These are phyloP conservation scores for Pichia rugopelliculosa DNA, from an alignment of 805 yeast genomes.

Conservation along the genomic window DNA sequence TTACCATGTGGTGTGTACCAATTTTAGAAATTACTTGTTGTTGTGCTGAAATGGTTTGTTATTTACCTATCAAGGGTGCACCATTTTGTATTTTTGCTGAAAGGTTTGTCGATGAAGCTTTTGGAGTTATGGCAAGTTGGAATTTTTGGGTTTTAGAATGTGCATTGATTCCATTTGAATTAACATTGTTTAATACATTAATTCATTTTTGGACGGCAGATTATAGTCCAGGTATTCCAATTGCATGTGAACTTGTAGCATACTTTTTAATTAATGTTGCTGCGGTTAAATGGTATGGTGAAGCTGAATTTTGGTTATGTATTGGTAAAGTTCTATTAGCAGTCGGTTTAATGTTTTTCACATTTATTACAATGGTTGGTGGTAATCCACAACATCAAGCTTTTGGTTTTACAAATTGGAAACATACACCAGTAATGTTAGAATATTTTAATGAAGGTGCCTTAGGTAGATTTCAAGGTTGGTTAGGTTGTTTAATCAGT, in stretches of 20 bases:
- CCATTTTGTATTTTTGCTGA: slow-evolving; percentile 41
- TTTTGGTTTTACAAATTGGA: slow-evolving; percentile 49
- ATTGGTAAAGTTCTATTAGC: slow-evolving; percentile 43
- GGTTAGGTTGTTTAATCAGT: slow-evolving; percentile 48
- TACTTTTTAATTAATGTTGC: slow-evolving; percentile 38
- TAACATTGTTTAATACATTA: slow-evolving; percentile 45
- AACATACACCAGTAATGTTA: slow-evolving; percentile 16
- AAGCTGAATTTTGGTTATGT: slow-evolving; percentile 40
- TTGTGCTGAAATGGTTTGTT: slow-evolving; percentile 39
- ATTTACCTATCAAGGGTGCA: slow-evolving; percentile 36
- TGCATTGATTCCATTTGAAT: slow-evolving; percentile 42
- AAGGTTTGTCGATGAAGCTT: slow-evolving; percentile 37
- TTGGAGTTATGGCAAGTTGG: slow-evolving; percentile 40
- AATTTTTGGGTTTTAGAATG: slow-evolving; percentile 43
- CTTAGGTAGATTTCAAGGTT: slow-evolving; percentile 40
- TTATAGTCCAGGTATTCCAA: slow-evolving; percentile 41
- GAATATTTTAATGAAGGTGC: slow-evolving; percentile 32
- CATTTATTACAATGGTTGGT: slow-evolving; percentile 49
- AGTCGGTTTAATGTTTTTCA: slow-evolving; percentile 40
- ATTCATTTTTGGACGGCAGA: slow-evolving; percentile 46
- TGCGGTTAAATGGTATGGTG: slow-evolving; percentile 45
- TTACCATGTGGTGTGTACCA: slow-evolving; percentile 36
- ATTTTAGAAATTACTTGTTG: slow-evolving; percentile 34
- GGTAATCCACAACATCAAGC: slow-evolving; percentile 47
- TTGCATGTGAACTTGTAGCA: slow-evolving; percentile 35